Conservation (phyloP, 805 yeast genomes). For the Komagataella mondaviorum region DNA sequence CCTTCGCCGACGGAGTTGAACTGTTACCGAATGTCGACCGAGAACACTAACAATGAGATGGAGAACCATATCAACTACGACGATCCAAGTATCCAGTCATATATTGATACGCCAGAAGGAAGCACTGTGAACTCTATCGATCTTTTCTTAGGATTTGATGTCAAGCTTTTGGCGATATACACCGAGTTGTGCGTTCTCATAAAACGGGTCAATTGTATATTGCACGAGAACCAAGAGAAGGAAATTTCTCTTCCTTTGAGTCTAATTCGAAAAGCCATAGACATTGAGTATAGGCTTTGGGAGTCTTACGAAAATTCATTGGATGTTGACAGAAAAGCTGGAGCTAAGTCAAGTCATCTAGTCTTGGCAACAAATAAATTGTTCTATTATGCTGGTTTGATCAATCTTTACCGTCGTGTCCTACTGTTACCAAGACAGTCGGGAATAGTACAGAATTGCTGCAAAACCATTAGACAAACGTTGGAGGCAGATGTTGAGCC, state of each 20-base stretch:
- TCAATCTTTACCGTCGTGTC: conserved; percentile 45
- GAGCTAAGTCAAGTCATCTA: conserved; percentile 6
- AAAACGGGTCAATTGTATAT: conserved; percentile 14
- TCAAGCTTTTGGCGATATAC: conserved; percentile 42
- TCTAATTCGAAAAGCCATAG: conserved; percentile 23
- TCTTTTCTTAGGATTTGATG: conserved; percentile 53
- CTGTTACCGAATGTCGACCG: background rate
- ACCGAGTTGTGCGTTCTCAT: conserved; percentile 32
- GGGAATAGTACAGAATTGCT: conserved; percentile 31
- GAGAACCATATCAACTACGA: conserved; percentile 5
- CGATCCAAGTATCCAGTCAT: background rate
- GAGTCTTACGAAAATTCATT: conserved; percentile 9
- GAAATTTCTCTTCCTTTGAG: conserved; percentile 8
- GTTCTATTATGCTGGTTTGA: conserved; percentile 37
- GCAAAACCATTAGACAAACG: conserved; percentile 23
- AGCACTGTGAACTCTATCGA: conserved; percentile 29
- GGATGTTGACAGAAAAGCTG: background rate
- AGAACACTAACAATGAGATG: conserved; percentile 4
- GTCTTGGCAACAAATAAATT: conserved; percentile 35
- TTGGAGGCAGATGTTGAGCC: conserved; percentile 26
- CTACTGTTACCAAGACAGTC: conserved; percentile 31
- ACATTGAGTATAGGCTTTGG: conserved; percentile 18
- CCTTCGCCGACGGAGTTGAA: conserved; percentile 14
- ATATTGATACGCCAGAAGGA: background rate
- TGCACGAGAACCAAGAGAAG: conserved; percentile 3